Percentiles rank a stretch among this genome's conserved stretches.
Evolutionary conservation across 192 early-diverging fungal genomes (phyloP).

Genomic region (Coemansia sp.): DNA sequence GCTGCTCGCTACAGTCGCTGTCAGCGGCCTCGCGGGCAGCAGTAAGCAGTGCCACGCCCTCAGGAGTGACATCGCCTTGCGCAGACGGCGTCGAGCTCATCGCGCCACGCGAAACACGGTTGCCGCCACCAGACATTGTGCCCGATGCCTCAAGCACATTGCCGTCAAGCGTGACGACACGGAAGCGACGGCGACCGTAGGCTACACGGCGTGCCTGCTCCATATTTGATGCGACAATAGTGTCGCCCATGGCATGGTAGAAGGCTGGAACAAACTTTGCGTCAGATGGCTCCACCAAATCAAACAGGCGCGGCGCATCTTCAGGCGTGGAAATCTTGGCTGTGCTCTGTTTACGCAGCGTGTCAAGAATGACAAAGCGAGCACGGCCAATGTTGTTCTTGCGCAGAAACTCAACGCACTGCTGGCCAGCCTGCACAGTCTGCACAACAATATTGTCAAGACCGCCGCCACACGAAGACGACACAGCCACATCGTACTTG

Average conservation of each 20-base stretch:
- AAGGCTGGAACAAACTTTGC: conserved; percentile 76
- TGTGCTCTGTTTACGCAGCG: conserved; percentile 60
- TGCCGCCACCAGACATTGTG: conserved; percentile 92
- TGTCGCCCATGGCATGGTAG: conserved; percentile 82
- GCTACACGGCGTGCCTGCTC: conserved; percentile 86
- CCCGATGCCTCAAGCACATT: conserved; percentile 88
- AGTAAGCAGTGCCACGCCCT: conserved; percentile 59
- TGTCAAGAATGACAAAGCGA: conserved; percentile 78
- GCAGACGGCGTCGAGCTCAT: conserved; percentile 78
- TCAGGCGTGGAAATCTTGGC: conserved; percentile 66
- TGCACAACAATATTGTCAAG: conserved; percentile 93
- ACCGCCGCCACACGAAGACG: conserved; percentile 73
- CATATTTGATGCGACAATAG: conserved; percentile 82
- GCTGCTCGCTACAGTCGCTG: conserved; percentile 54
- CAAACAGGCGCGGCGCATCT: conserved; percentile 83
- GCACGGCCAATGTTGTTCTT: conserved; percentile 84
- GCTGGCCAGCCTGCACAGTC: conserved; percentile 79
- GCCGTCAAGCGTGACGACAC: conserved; percentile 93
- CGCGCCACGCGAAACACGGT: conserved; percentile 69
- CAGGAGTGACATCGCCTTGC: conserved; percentile 57
- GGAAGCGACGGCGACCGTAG: conserved; percentile 75
- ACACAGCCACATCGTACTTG: conserved; percentile 93
- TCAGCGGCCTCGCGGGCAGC: conserved; percentile 63
- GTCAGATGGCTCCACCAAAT: conserved; percentile 79
- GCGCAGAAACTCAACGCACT: conserved; percentile 87